A percentile compares a stretch with the other conserved stretches of the same genome.
Evolutionary conservation across 202 grass and related monocot species (phyloP).

Genomic region (Hordeum pubiflorum): DNA sequence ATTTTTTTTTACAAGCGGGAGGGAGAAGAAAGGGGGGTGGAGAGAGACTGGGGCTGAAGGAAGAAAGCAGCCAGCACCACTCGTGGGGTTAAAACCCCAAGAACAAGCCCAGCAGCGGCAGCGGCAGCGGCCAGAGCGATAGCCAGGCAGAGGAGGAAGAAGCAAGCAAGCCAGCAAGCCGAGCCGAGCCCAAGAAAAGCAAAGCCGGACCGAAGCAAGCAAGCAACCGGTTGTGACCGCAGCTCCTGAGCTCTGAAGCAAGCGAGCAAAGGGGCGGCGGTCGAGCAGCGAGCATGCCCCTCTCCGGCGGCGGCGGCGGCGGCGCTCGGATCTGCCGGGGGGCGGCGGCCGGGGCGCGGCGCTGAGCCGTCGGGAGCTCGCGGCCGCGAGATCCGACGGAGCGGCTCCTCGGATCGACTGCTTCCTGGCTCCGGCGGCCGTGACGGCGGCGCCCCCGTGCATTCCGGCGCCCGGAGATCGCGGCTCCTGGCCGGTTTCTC

Average conservation of each 20-base stretch:
- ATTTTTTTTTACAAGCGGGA: constrained; percentile 7
- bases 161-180: neutral
- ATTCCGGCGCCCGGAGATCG: constrained; percentile 28
- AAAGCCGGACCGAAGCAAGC: neutral
- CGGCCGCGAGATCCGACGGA: constrained; percentile 34
- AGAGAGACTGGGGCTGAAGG: neutral
- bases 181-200: neutral
- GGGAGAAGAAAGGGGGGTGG: neutral
- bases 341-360: neutral
- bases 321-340: constrained; percentile 40
- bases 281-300: neutral
- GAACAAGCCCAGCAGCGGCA: constrained; percentile 30
- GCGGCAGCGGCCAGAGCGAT: neutral
- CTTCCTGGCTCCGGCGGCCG: neutral
- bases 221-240: neutral
- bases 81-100: constrained; percentile 88
- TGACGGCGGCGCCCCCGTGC: neutral
- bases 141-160: neutral
- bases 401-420: constrained; percentile 15
- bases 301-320: constrained; percentile 18
- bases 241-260: neutral
- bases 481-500: neutral
- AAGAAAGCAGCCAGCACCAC: constrained; percentile 31
- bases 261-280: neutral
- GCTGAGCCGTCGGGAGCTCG: neutral